Evolutionary conservation across 441 rosid species (phyloP), one percentile per base, ranked within the genome.

Genomic region (Bruguiera hainesii): DNA sequence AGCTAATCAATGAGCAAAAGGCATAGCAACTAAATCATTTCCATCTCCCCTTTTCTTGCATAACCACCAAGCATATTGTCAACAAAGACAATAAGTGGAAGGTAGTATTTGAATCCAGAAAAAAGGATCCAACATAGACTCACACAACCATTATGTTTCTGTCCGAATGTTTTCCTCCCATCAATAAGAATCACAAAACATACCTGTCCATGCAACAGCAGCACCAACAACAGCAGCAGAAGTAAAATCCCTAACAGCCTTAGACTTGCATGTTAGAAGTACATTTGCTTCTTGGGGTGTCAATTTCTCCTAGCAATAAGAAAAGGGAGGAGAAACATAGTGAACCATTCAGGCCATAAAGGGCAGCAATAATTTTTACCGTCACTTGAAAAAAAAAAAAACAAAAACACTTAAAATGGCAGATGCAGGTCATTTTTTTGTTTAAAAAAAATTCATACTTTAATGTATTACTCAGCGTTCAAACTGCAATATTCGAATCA

Each of bases 201-300:
- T 58, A 86, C 90, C 85, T 67, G 79, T 73, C 80, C 74, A 73
- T 2, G 63, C 69, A 68, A 66, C 20, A 63, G 65, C 68, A 53
- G 73, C 79, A 25, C 84, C 87, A 73, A 59, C 50, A 28, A 74
- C 26, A 61, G 63, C 55, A 21, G 80, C 78, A n/a, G 28, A 46
- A 1, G 25, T 18, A 49, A 82, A 79, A 19, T 52, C 71, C 64
- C 66, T 71, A 0, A 71, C 0, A 16, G 83, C 84, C 64, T 67
- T 70, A 6, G 71, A 50, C 71, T 66, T 66, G 28, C 71, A 79
- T 9, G 57, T 37, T 3, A 1, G 26, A 64, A 86, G 56, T 46
- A 79, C 3, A 20, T 70, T 64, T 28, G 6, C 63, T 74, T 84
- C 88, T 71, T 61, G 59, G 28, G 58, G 65, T 9, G 82, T 80